Percentiles rank a stretch among this genome's conserved stretches.
phyloP scores from a whole-genome alignment of 441 rosid species.

The Daphne laureola region DNA sequence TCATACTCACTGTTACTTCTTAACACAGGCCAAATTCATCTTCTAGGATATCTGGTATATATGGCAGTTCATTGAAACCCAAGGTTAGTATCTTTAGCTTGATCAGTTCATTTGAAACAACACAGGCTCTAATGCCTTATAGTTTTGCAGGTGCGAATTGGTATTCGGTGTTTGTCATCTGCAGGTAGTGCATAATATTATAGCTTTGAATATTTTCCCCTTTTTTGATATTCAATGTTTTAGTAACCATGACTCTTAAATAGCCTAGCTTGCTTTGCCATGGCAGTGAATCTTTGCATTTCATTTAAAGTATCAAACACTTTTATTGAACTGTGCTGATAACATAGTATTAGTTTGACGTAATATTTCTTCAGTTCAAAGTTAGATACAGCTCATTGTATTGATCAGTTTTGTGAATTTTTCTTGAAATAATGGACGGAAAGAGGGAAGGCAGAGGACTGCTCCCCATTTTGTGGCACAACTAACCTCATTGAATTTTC shows the following conservation, averaged over 20 bases:
- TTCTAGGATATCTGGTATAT: slow-evolving; percentile 23
- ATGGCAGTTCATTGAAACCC: slow-evolving; percentile 32
- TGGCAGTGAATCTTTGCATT: not conserved
- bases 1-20: slow-evolving; percentile 12
- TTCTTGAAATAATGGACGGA: too few species aligned
- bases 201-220: slow-evolving; percentile 4
- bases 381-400: not conserved
- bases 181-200: slow-evolving; percentile 38
- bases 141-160: slow-evolving; percentile 52
- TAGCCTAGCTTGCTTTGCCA: not conserved
- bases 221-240: slow-evolving; percentile 1
- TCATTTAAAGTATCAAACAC: not conserved
- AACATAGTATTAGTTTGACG: not conserved
- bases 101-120: slow-evolving; percentile 7
- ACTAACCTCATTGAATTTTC: too few species aligned
- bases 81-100: slow-evolving; percentile 34
- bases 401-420: too few species aligned
- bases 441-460: too few species aligned
- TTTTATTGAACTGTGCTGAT: not conserved
- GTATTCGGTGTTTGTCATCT: slow-evolving; percentile 61
- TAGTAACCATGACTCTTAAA: not conserved
- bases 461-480: too few species aligned
- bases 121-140: slow-evolving; percentile 18
- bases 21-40: slow-evolving; percentile 41
- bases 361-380: not conserved